phyloP scores from a whole-genome alignment of 2,329 filamentous ascomycete genomes.

The Trichoderma koningiopsis region DNA sequence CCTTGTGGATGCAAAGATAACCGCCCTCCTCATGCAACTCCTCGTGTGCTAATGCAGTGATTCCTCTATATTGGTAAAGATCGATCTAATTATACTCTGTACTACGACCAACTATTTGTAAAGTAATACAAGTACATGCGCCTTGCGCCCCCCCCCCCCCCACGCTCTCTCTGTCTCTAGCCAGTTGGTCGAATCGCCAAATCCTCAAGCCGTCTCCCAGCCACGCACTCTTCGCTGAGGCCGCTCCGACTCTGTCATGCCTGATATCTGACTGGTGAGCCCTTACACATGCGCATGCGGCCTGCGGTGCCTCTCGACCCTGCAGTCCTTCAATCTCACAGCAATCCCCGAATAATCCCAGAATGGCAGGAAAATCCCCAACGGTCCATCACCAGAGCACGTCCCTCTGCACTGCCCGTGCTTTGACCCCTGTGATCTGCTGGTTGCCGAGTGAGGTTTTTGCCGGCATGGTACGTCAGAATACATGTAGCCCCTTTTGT shows the following conservation, averaged over 20 bases:
- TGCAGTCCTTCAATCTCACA: constrained; percentile 19
- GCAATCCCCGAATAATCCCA: constrained; percentile 9
- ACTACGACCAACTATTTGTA: neutral
- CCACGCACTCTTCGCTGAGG: neutral
- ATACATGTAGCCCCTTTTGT: neutral
- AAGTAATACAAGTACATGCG: too few species aligned
- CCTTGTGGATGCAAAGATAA: neutral
- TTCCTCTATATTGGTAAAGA: neutral
- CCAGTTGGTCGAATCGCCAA: neutral
- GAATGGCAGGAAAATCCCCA: constrained; percentile 11
- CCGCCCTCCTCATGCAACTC: neutral
- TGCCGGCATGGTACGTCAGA: constrained; percentile 22
- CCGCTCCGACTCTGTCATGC: neutral
- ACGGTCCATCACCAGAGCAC: constrained; percentile 11
- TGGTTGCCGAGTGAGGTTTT: constrained; percentile 18
- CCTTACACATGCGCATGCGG: neutral
- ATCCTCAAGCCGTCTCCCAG: constrained; percentile 8
- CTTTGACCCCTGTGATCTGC: constrained; percentile 20
- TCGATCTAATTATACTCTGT: constrained; percentile 4
- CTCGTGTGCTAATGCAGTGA: neutral
- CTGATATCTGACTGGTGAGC: neutral
- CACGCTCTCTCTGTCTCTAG: neutral
- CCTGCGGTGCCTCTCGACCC: neutral
- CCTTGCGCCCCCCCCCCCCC: neutral
- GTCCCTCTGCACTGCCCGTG: constrained; percentile 20